Evolutionary conservation across 257 asterid species (phyloP).

Genomic region (Solanum rostratum): DNA sequence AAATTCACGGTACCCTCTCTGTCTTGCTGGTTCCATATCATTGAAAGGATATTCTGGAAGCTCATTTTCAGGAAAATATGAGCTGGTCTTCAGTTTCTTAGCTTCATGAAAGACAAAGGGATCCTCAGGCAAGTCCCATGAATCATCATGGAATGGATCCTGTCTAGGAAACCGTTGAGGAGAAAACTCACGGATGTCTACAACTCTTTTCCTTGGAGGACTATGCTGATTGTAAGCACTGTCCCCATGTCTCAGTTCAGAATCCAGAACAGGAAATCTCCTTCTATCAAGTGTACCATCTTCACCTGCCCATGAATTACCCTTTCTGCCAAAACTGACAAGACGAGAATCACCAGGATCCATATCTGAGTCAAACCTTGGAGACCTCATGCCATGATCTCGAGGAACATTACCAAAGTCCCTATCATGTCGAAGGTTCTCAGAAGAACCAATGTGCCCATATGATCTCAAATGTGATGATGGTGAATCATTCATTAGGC

Average conservation of each 20-base stretch:
- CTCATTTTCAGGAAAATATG: conserved; percentile 45
- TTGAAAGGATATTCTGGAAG: conserved; percentile 73
- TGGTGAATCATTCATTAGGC: conserved; percentile 31
- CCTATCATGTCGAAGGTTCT: conserved; percentile 33
- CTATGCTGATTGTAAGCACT: conserved; percentile 34
- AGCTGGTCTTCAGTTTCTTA: conserved; percentile 44
- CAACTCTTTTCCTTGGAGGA: conserved; percentile 37
- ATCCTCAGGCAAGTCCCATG: conserved; percentile 95
- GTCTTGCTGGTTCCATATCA: conserved; percentile 48
- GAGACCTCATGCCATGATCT: conserved; percentile 43
- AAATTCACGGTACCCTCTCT: conserved; percentile 21
- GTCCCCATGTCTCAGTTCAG: conserved; percentile 27
- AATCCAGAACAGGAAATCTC: conserved; percentile 28
- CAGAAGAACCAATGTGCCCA: conserved; percentile 36
- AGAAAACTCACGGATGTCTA: conserved; percentile 42
- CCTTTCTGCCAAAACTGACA: conserved; percentile 28
- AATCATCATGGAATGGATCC: conserved; percentile 50
- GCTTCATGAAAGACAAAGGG: conserved; percentile 42
- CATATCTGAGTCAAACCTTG: conserved; percentile 32
- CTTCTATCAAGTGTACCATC: conserved; percentile 35
- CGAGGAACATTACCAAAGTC: conserved; percentile 30
- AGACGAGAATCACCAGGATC: conserved; percentile 30
- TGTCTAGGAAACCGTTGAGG: conserved; percentile 35
- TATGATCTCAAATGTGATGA: conserved; percentile 41
- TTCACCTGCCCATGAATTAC: conserved; percentile 31